Base-by-base conservation (phyloP, 1,139 yeast genomes). In the Yamadazyma buinensis region DNA sequence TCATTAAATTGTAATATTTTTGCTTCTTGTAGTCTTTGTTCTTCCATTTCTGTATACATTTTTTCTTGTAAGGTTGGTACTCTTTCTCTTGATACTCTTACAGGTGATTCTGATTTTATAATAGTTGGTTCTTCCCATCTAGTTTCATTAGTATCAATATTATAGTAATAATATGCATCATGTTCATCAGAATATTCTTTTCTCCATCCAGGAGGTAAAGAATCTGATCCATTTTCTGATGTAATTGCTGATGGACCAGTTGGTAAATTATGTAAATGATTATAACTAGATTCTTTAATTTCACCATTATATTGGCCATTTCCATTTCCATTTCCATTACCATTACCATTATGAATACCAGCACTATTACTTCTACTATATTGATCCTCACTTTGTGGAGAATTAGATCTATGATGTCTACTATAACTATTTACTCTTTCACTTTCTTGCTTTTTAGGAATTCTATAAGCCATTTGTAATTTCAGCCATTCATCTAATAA, bases 381-480 rank as follows among this genome's bases (percentile, higher is more conserved):
- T n/a, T 23, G 8, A n/a, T 9, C 8, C 11, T 24, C 32, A n/a
- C 18, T 12, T 24, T 33, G 37, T 9, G 51, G 46, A 18, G 54
- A 42, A 30, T 40, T 55, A 20, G 62, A 48, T 27, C 61, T 37
- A 4, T 55, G 45, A 17, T 49, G 37, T 37, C 59, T 41, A 14
- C 49, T 51, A 36, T 48, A 54, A 5, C 38, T 21, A 3, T 8
- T 9, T 5, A 20, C 23, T 13, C 14, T 4, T 14, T 25, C 18
- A 10, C 5, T 17, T 36, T 15, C 28, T 22, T 13, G 23, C 5
- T 7, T 44, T 84, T 80, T 46, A 0, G 92, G 92, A 33, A 92
- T 92, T 38, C 95, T 75, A 51, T 83, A 85, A 7, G 92, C 94
- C 76, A 86, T 79, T 51, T 84, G 80, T 42, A 87, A 72, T 23